Evolutionary conservation across 1,284 basidiomycete genomes (phyloP).

Genomic region (Anthracocystis walkeri): DNA sequence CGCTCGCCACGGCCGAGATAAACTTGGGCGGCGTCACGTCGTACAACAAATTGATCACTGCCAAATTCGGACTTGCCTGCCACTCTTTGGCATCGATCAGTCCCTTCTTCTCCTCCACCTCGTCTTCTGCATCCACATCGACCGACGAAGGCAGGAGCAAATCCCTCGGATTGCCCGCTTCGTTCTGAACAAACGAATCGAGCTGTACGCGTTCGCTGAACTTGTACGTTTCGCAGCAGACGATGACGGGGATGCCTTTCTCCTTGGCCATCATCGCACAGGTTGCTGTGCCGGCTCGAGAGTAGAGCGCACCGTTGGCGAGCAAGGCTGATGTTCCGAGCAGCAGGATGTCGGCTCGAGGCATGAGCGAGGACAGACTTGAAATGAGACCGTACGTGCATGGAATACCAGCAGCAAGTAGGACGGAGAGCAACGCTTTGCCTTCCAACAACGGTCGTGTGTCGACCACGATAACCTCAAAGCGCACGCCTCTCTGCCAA

Average conservation of each 20-base stretch:
- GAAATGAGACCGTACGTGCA: conserved; percentile 93
- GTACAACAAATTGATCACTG: conserved; percentile 65
- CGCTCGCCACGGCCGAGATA: conserved; percentile 65
- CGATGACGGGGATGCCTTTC: conserved; percentile 89
- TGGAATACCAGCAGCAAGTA: conserved; percentile 81
- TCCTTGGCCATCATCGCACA: conserved; percentile 95
- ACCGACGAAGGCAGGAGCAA: conserved; percentile 38
- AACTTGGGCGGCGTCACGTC: conserved; percentile 68
- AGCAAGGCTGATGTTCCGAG: conserved; percentile 94
- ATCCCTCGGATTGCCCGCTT: conserved; percentile 73
- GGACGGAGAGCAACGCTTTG: conserved; percentile 76
- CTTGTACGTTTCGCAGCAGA: conserved; percentile 99
- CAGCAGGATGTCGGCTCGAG: conserved; percentile 82
- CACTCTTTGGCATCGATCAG: conserved; percentile 52
- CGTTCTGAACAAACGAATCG: conserved; percentile 95
- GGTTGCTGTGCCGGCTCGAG: conserved; percentile 92
- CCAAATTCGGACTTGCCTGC: conserved; percentile 45
- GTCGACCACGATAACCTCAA: conserved; percentile 94
- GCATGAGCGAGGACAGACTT: conserved; percentile 85
- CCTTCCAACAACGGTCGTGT: conserved; percentile 93
- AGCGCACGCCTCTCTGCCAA: conserved; percentile 74
- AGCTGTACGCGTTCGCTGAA: conserved; percentile 92
- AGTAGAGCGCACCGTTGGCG: conserved; percentile 93
- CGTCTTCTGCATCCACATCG: conserved; percentile 17
- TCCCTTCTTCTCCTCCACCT: conserved; percentile 11